Percentiles rank a stretch among this genome's conserved stretches.
phyloP scores from a whole-genome alignment of 1,284 basidiomycete species.

The Boletus mariae region DNA sequence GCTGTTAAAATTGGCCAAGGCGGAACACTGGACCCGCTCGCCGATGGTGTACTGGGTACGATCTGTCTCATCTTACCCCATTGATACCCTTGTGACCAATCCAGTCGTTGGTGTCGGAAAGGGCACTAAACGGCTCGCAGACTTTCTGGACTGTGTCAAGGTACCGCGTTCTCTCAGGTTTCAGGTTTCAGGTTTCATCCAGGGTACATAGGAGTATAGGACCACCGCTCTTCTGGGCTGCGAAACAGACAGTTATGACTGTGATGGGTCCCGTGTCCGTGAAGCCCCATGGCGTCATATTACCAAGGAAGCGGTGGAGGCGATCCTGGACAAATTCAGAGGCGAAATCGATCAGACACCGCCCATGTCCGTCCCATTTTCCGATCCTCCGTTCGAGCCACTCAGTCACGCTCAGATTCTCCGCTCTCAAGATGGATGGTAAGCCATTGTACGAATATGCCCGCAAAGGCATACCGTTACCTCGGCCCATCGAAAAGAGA shows the following conservation, averaged over 20 bases:
- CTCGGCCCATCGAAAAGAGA: slow-evolving; percentile 89
- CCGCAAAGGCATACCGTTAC: slow-evolving; percentile 83
- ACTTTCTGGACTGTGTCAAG: slow-evolving; percentile 91
- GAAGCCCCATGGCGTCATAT: slow-evolving; percentile 82
- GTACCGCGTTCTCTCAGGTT: slow-evolving; percentile 37
- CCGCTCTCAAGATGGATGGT: slow-evolving; percentile 98
- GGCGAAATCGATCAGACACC: slow-evolving; percentile 90
- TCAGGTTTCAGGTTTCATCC: slow-evolving; percentile 17
- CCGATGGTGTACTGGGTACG: slow-evolving; percentile 86
- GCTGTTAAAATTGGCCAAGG: slow-evolving; percentile 84
- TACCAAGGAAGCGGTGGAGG: slow-evolving; percentile 73
- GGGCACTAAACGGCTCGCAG: slow-evolving; percentile 84
- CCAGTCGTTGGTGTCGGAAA: slow-evolving; percentile 87
- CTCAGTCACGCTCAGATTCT: slow-evolving; percentile 63
- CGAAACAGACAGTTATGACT: slow-evolving; percentile 94
- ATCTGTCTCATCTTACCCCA: slow-evolving; percentile 8
- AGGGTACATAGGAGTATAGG: slow-evolving; percentile 72
- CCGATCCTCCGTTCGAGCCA: slow-evolving; percentile 7
- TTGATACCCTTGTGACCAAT: slow-evolving; percentile 12
- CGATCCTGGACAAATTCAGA: slow-evolving; percentile 71
- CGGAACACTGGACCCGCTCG: slow-evolving; percentile 94
- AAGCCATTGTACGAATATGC: slow-evolving; percentile 96
- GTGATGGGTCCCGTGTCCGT: slow-evolving; percentile 76
- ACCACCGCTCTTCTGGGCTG: slow-evolving; percentile 91
- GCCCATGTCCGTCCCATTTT: slow-evolving; percentile 67